Percentiles rank a stretch among this genome's conserved stretches.
Conservation (phyloP, 1,284 basidiomycete species). For the Schizophyllum commune region DNA sequence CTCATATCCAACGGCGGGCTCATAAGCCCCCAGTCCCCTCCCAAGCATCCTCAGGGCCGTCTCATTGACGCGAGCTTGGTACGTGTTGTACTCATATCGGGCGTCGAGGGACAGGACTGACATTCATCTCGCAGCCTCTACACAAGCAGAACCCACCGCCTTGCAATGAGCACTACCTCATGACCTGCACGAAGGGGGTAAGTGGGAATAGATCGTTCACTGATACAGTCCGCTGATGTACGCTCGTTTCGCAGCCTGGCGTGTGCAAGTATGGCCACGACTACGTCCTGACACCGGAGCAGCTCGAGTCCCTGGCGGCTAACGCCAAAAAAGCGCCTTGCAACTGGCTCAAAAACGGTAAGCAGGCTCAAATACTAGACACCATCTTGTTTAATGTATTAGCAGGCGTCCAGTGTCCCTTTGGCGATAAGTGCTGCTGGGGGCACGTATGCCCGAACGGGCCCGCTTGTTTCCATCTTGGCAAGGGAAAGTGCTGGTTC, state of each 20-base stretch:
- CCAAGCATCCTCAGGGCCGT: conserved; percentile 28
- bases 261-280: conserved; percentile 77
- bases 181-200: conserved; percentile 73
- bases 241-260: conserved; percentile 33
- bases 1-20: conserved; percentile 39
- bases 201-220: conserved; percentile 15
- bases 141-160: conserved; percentile 60
- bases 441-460: conserved; percentile 76
- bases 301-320: conserved; percentile 52
- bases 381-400: not conserved
- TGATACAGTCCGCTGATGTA: conserved; percentile 8
- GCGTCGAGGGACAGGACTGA: conserved; percentile 1
- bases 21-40: conserved; percentile 48
- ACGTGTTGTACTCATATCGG: conserved; percentile 16
- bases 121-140: not conserved
- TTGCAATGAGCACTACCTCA: conserved; percentile 74
- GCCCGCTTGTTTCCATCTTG: conserved; percentile 55
- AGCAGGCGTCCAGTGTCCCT: conserved; percentile 62
- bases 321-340: conserved; percentile 78
- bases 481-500: conserved; percentile 76
- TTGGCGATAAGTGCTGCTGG: conserved; percentile 69
- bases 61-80: conserved; percentile 49
- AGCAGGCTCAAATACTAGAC: conserved; percentile 3
- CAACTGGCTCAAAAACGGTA: conserved; percentile 71
- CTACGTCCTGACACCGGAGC: conserved; percentile 59